Percentiles rank a stretch among this genome's conserved stretches.
Evolutionary conservation across 257 asterid genomes (phyloP).

Genomic region (Knoxia roxburghii): DNA sequence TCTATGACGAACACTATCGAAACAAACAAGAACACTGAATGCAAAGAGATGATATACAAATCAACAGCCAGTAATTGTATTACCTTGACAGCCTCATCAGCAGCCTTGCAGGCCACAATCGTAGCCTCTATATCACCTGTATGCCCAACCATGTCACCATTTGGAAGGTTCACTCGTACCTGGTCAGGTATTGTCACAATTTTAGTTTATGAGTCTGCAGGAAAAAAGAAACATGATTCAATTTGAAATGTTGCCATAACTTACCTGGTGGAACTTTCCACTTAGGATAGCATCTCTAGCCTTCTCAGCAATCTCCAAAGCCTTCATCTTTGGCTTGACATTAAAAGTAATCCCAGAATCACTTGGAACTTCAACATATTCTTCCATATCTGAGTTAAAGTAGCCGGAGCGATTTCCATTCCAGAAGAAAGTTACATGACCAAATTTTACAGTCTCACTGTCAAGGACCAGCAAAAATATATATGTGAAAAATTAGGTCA

Average conservation of each 20-base stretch:
- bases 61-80: neutral
- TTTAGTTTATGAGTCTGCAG: neutral
- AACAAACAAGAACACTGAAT: neutral
- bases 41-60: neutral
- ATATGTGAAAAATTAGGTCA: neutral
- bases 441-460: constrained; percentile 97
- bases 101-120: constrained; percentile 85
- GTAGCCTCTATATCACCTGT: constrained; percentile 96
- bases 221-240: neutral
- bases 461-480: neutral
- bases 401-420: constrained; percentile 95
- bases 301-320: constrained; percentile 87
- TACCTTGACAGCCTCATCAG: constrained; percentile 97
- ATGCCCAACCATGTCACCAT: constrained; percentile 97
- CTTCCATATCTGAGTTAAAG: constrained; percentile 68
- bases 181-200: constrained; percentile 14
- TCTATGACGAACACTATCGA: neutral
- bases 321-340: constrained; percentile 93
- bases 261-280: constrained; percentile 86
- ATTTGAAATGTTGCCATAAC: neutral
- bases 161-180: constrained; percentile 92
- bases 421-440: constrained; percentile 91
- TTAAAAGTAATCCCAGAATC: constrained; percentile 86
- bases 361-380: constrained; percentile 91
- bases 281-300: constrained; percentile 92